Evolutionary conservation across 2,329 filamentous ascomycete genomes (phyloP), one percentile per base, ranked within the genome.

Genomic region (Alternaria sp.): DNA sequence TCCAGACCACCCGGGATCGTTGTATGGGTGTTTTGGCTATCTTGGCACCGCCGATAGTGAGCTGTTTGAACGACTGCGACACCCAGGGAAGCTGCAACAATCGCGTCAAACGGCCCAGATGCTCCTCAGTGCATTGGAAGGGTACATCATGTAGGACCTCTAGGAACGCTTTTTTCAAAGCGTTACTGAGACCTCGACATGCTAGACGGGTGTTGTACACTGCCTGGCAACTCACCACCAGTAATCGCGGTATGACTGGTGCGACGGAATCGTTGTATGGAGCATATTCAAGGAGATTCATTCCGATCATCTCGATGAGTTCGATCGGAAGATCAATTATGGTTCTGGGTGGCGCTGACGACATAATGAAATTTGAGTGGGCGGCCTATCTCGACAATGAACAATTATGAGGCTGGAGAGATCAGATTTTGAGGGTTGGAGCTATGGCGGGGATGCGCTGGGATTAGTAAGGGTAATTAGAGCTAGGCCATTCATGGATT

Each of bases 21-120:
- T 41, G 37, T 41, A 18, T 41, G 37, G 15, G 33, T 41, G 33
- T 41, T 41, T 41, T 41, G n/a, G 37, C 37, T 18, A 41, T 41
- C 37, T 41, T 41, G 37, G n/a, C 37, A 18, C 37, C 37, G n/a
- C 37, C 37, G 37, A 41, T 41, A 41, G 37, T 18, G 8, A 41
- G 11, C 45, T 47, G 45, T 47, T 47, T 47, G 45, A 41, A 41
- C 37, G 37, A 41, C 9, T 41, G 37, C 37, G 37, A 41, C n/a
- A 41, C 37, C 37, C 37, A 41, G 37, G 37, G 8, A 41, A 41
- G 37, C 9, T 41, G 37, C 37, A 41, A 41, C n/a, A 41, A 18
- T 5, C 37, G 37, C 37, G 37, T 41, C 9, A 18, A 41, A 18
- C n/a, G 37, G 37, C 37, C 37, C 8, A 41, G 37, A 41, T 41